Conservation (phyloP, 2,329 filamentous ascomycete genomes). For the Neoscytalidium dimidiatum region DNA sequence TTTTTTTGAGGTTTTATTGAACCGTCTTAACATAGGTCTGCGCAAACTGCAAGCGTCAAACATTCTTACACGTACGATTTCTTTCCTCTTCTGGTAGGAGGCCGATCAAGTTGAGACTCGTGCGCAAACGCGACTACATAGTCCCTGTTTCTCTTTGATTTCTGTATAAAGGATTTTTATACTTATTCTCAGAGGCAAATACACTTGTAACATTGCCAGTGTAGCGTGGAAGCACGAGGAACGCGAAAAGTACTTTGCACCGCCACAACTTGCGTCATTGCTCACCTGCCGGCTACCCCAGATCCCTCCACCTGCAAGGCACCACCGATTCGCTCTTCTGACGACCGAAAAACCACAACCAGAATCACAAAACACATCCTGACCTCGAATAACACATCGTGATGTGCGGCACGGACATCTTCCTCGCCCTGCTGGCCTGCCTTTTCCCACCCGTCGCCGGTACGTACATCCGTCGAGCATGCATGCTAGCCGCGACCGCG, state of each 20-base stretch:
- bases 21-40: no score
- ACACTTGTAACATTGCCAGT: not conserved
- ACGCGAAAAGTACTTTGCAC: not conserved
- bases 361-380: not conserved
- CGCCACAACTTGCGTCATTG: slow-evolving; percentile 15
- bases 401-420: slow-evolving; percentile 63
- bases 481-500: slow-evolving; percentile 26
- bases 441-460: slow-evolving; percentile 62
- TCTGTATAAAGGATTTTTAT: not conserved
- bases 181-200: not conserved
- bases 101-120: not conserved
- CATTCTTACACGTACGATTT: not conserved
- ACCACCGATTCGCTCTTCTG: not conserved
- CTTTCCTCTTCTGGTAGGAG: not conserved
- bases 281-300: slow-evolving; percentile 6
- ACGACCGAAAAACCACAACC: not conserved
- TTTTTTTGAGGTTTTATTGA: no score
- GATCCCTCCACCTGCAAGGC: slow-evolving; percentile 7
- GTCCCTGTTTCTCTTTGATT: not conserved
- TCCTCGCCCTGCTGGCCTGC: slow-evolving; percentile 61
- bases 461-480: slow-evolving; percentile 35
- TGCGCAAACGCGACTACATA: not conserved
- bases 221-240: not conserved
- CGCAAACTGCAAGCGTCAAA: no score
- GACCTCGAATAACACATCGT: not conserved